These are phyloP conservation scores for Pholiota molesta DNA, from an alignment of 768 basidiomycete species.

Conservation along the genomic window DNA sequence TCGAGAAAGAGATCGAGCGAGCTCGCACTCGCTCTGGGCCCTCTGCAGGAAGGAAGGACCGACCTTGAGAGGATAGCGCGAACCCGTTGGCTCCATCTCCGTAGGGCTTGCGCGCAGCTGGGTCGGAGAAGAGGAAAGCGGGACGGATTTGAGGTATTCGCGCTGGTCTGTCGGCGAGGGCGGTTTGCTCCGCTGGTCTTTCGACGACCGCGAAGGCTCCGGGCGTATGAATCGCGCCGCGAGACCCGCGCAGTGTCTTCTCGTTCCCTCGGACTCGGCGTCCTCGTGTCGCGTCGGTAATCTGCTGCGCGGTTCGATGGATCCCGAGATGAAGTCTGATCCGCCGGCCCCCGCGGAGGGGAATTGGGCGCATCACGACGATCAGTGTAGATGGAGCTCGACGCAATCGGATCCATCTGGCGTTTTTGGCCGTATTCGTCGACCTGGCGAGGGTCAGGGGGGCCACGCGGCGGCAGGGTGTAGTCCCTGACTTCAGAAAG, in stretches of 20 bases:
- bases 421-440: conserved; percentile 2
- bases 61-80: conserved; percentile 1
- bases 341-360: conserved; percentile 3
- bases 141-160: conserved; percentile 17
- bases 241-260: conserved; percentile 10
- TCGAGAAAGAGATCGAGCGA: conserved; percentile 24
- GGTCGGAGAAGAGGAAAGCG: conserved; percentile 21
- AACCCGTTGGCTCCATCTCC: conserved; percentile 11
- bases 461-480: conserved; percentile 7
- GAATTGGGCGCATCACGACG: conserved; percentile 2
- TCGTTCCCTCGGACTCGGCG: conserved; percentile 14
- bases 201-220: conserved; percentile 10
- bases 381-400: neutral
- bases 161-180: conserved; percentile 12
- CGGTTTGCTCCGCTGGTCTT: conserved; percentile 14
- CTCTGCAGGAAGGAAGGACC: neutral
- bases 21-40: conserved; percentile 15
- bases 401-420: neutral
- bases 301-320: conserved; percentile 14
- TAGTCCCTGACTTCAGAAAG: conserved; percentile 18
- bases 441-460: conserved; percentile 14
- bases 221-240: conserved; percentile 18
- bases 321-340: conserved; percentile 8
- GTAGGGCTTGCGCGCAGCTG: conserved; percentile 19
- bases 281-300: conserved; percentile 15